Evolutionary conservation across 2,329 filamentous ascomycete genomes (phyloP).

Genomic region (Bipolaris gigantea): DNA sequence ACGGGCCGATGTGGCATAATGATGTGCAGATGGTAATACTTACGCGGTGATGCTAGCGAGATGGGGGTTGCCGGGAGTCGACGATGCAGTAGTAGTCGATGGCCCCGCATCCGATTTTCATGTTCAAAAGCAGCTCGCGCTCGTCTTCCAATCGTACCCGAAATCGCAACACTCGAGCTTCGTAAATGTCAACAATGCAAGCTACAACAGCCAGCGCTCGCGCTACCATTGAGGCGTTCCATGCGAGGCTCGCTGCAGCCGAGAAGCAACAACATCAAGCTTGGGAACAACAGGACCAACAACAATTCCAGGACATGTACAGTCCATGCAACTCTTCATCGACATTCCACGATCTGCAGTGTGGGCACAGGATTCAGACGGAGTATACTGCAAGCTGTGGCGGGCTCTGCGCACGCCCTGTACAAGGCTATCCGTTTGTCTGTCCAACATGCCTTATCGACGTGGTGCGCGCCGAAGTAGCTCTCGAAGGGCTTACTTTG

Average conservation of each 20-base stretch:
- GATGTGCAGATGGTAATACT: neutral
- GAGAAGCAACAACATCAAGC: slow-evolving; percentile 2
- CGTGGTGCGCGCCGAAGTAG: slow-evolving; percentile 11
- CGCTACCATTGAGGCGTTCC: slow-evolving; percentile 8
- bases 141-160: neutral
- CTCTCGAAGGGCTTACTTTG: slow-evolving; percentile 9
- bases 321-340: slow-evolving; percentile 10
- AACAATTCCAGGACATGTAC: slow-evolving; percentile 13
- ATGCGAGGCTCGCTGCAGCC: slow-evolving; percentile 4
- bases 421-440: slow-evolving; percentile 5
- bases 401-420: slow-evolving; percentile 4
- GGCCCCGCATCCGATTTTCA: slow-evolving; percentile 2
- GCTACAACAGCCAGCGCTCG: slow-evolving; percentile 6
- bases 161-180: slow-evolving; percentile 1
- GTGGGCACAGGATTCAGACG: slow-evolving; percentile 11
- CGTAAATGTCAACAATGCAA: slow-evolving; percentile 1
- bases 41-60: neutral
- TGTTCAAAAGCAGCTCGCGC: neutral
- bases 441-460: slow-evolving; percentile 10
- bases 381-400: slow-evolving; percentile 13
- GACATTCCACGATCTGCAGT: slow-evolving; percentile 11
- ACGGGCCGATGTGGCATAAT: neutral
- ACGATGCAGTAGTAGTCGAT: neutral
- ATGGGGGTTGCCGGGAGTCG: neutral
- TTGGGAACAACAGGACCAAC: slow-evolving; percentile 2